Percentiles rank a stretch among this genome's conserved stretches.
Evolutionary conservation across 352 stramenopile genomes (phyloP).

Genomic region (Thalassiosira sp.): DNA sequence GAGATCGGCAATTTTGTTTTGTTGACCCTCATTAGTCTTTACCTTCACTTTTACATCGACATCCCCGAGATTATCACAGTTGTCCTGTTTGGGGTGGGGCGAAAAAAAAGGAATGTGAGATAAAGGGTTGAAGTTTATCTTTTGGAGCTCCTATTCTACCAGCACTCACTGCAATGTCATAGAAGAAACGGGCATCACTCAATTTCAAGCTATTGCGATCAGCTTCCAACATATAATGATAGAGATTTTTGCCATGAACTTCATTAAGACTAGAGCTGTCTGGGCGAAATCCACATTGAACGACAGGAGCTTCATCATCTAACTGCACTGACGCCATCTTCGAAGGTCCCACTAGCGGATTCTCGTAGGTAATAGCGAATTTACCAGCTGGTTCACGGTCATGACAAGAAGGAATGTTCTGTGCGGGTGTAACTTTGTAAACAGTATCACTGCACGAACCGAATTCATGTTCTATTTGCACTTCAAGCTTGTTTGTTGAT

Average conservation of each 20-base stretch:
- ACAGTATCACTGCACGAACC: background rate
- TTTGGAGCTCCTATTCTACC: background rate
- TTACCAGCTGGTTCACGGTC: background rate
- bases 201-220: background rate
- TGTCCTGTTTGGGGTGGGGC: too few relatives aligned
- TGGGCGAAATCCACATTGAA: conserved; percentile 19
- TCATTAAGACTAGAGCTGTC: conserved; percentile 5
- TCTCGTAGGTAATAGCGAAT: conserved; percentile 11
- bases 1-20: conserved; percentile 5
- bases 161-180: conserved; percentile 13
- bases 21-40: conserved; percentile 14
- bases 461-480: conserved; percentile 11
- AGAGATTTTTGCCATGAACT: conserved; percentile 25
- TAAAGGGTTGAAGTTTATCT: background rate
- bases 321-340: conserved; percentile 15
- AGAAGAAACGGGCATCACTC: conserved; percentile 18
- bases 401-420: conserved; percentile 13
- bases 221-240: conserved; percentile 15
- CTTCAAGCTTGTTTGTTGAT: conserved; percentile 4
- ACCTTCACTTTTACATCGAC: conserved; percentile 10
- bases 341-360: conserved; percentile 2
- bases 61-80: conserved; percentile 25
- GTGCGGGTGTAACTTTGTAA: conserved; percentile 17
- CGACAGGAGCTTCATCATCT: conserved; percentile 14
- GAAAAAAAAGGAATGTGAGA: background rate